Evolutionary conservation across 805 yeast species (phyloP), one percentile per base, ranked within the genome.

Genomic region (Debaryomyces hansenii): DNA sequence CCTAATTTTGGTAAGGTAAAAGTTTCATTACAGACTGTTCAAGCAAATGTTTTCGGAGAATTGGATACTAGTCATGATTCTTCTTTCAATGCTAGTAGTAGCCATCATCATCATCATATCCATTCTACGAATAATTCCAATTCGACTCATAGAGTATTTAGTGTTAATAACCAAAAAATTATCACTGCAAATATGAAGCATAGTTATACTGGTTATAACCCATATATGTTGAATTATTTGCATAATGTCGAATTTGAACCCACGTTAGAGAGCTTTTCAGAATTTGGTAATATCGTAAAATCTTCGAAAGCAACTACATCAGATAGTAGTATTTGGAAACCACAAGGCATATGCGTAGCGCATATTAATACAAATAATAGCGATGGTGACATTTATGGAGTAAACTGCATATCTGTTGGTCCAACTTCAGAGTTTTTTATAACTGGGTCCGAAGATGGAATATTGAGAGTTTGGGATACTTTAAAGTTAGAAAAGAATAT

Each of bases 381-480:
- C 0, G 42, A 81, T 2, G 54, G 52, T 6, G 50, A 52, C 1
- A 57, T 60, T 8, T 74, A 67, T 37, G 62, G 64, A 1, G 70
- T 90, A n/a, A 81, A 74, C 18, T 67, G 83, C 21, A 59, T 90
- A 7, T 79, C 75, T 1, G 77, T 80, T 0, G 75, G 87, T 4
- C 83, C 85, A 0, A 83, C 85, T 24, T 76, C 81, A 12, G 78
- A 78, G 20, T 85, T 80, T 52, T 83, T 92, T 51, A 68, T 90
- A 2, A 83, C 94, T 1, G 96, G 90, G 2, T 88, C 94, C 6
- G 86, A 83, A 40, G 77, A 78, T 24, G 96, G 97, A 0, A 59
- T 69, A 1, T 57, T 94, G 34, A 85, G 82, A 52, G 64, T 92
- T 0, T 94, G 97, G 97, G 95, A 89, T 58, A 64, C 84, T 0